Percentiles rank a stretch among this genome's conserved stretches.
Evolutionary conservation across 2,329 filamentous ascomycete genomes (phyloP).

Genomic region (Fusarium sp.): DNA sequence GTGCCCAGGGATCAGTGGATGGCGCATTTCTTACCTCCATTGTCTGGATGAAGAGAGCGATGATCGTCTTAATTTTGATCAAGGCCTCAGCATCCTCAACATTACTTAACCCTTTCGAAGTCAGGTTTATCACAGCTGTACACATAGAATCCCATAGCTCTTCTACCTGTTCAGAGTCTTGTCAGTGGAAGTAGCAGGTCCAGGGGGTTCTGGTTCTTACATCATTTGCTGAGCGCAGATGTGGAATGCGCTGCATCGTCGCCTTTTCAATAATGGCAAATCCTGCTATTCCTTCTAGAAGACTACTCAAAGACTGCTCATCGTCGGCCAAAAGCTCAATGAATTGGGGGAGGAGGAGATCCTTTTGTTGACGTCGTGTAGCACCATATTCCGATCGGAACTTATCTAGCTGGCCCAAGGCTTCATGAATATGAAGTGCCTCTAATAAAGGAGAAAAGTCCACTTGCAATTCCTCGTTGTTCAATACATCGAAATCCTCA

Average conservation of each 20-base stretch:
- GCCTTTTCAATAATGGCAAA: slow-evolving; percentile 97
- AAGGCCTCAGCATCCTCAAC: slow-evolving; percentile 91
- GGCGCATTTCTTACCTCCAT: slow-evolving; percentile 92
- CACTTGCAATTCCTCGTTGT: slow-evolving; percentile 94
- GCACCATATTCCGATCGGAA: slow-evolving; percentile 93
- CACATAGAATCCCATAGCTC: slow-evolving; percentile 99
- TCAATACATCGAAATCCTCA: slow-evolving; percentile 93
- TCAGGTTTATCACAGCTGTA: slow-evolving; percentile 83
- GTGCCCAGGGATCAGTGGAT: slow-evolving; percentile 67
- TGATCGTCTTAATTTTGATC: slow-evolving; percentile 92
- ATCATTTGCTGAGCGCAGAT: slow-evolving; percentile 83
- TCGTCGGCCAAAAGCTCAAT: slow-evolving; percentile 85
- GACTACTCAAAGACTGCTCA: slow-evolving; percentile 84
- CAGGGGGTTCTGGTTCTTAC: slow-evolving; percentile 61
- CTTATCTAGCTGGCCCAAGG: slow-evolving; percentile 89
- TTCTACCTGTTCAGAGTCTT: slow-evolving; percentile 73
- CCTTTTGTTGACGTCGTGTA: slow-evolving; percentile 90
- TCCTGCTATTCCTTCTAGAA: slow-evolving; percentile 92
- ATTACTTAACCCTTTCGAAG: slow-evolving; percentile 79
- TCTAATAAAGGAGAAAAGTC: slow-evolving; percentile 96
- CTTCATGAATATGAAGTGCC: slow-evolving; percentile 95
- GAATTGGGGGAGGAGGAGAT: slow-evolving; percentile 81
- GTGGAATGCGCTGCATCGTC: slow-evolving; percentile 87
- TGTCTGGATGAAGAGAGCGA: slow-evolving; percentile 95
- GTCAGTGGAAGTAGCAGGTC: slow-evolving; percentile 5